Percentiles rank a stretch among this genome's conserved stretches.
Evolutionary conservation across 768 basidiomycete genomes (phyloP).

Genomic region (Amanita brunnescens): DNA sequence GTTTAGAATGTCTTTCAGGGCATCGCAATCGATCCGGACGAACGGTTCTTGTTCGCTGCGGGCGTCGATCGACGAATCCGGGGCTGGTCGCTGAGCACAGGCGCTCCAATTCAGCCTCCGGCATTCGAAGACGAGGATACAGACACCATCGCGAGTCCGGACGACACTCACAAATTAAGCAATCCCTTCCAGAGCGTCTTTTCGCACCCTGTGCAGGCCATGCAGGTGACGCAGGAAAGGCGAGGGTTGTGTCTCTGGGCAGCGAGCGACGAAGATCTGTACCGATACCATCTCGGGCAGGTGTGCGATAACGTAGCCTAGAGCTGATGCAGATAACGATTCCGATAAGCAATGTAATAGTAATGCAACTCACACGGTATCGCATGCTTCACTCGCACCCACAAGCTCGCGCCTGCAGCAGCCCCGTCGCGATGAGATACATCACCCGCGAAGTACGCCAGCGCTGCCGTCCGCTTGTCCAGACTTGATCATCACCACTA

Average conservation of each 20-base stretch:
- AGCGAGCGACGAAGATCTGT: slow-evolving; percentile 34
- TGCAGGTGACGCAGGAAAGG: slow-evolving; percentile 40
- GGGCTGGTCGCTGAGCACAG: slow-evolving; percentile 59
- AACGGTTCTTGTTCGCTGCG: slow-evolving; percentile 58
- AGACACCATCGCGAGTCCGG: not conserved
- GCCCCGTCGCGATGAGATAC: slow-evolving; percentile 21
- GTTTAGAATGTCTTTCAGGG: slow-evolving; percentile 35
- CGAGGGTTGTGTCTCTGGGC: slow-evolving; percentile 44
- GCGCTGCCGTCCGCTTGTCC: not conserved
- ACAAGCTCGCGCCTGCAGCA: not conserved
- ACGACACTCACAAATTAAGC: not conserved
- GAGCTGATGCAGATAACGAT: not conserved
- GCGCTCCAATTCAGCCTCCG: slow-evolving; percentile 14
- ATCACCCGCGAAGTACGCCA: slow-evolving; percentile 30
- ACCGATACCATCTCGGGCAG: slow-evolving; percentile 43
- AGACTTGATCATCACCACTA: slow-evolving; percentile 17
- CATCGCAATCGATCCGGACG: slow-evolving; percentile 44
- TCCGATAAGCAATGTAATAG: not conserved
- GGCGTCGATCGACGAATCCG: slow-evolving; percentile 59
- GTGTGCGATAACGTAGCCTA: slow-evolving; percentile 1
- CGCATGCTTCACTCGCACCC: not conserved
- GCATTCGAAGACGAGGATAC: not conserved
- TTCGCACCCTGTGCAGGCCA: slow-evolving; percentile 30
- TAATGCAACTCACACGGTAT: not conserved
- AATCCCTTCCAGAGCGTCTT: slow-evolving; percentile 28